Conservation (phyloP, 176 grass and related monocot genomes). For the Zea mays region DNA sequence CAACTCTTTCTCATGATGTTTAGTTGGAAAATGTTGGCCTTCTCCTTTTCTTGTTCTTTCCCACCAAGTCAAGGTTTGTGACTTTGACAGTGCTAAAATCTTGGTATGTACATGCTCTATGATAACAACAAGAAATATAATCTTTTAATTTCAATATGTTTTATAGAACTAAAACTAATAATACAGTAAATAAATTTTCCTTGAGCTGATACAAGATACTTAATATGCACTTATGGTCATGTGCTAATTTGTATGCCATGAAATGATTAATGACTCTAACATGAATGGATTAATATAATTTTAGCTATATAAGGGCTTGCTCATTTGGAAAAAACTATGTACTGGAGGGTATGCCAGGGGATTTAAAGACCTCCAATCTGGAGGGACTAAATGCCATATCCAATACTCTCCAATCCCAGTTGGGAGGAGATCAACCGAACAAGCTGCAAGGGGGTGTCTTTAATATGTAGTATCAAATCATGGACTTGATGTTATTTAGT, state of each 20-base stretch:
- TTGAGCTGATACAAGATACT: background rate
- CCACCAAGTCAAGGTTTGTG: constrained; percentile 88
- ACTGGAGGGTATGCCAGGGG: background rate
- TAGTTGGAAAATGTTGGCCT: background rate
- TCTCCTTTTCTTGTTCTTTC: constrained; percentile 39
- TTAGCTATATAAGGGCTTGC: background rate
- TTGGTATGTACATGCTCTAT: constrained; percentile 51
- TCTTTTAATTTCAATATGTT: background rate
- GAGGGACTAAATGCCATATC: background rate
- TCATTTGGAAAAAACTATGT: background rate
- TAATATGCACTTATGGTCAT: background rate
- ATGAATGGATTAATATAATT: background rate
- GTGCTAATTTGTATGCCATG: constrained; percentile 8
- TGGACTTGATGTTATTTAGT: background rate
- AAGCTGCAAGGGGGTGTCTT: background rate
- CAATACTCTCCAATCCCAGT: background rate
- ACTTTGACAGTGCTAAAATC: constrained; percentile 80
- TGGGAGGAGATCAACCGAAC: background rate
- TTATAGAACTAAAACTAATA: background rate
- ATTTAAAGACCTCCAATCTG: background rate
- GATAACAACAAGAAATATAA: background rate
- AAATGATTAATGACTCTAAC: background rate
- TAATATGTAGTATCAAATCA: background rate
- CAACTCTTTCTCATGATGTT: constrained; percentile 3
- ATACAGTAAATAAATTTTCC: too few species aligned